Evolutionary conservation across 495 filamentous ascomycete species (phyloP).

Genomic region (Penicillium antarcticum): DNA sequence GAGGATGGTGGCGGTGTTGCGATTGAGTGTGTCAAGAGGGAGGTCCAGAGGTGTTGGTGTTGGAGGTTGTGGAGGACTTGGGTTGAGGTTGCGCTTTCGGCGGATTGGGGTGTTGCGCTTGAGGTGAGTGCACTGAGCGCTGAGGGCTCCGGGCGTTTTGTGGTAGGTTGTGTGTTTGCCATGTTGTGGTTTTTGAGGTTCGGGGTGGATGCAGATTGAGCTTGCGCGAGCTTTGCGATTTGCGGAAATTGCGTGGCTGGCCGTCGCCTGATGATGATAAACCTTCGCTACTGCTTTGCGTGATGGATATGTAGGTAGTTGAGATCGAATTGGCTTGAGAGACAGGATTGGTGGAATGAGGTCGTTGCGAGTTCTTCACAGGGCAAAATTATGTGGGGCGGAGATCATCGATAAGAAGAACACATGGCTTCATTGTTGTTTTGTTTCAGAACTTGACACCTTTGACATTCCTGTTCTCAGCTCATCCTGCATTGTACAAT

Average conservation of each 20-base stretch:
- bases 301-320: too few species aligned
- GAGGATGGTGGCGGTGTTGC: constrained; percentile 40
- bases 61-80: constrained; percentile 77
- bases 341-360: background rate
- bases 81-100: constrained; percentile 52
- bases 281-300: background rate
- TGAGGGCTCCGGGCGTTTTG: constrained; percentile 18
- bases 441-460: background rate
- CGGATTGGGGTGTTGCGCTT: constrained; percentile 19
- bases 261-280: constrained; percentile 7
- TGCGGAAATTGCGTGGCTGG: constrained; percentile 1
- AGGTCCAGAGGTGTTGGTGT: constrained; percentile 84
- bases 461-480: background rate
- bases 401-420: constrained; percentile 34
- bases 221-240: background rate
- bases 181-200: constrained; percentile 4
- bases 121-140: constrained; percentile 34
- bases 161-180: constrained; percentile 3
- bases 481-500: background rate
- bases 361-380: constrained; percentile 6
- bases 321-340: background rate
- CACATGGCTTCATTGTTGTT: constrained; percentile 39
- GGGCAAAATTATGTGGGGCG: constrained; percentile 13
- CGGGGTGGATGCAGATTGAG: background rate
- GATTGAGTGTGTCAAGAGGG: constrained; percentile 42